Base-by-base conservation (phyloP, 345 rosid species). In the Draba incana region DNA sequence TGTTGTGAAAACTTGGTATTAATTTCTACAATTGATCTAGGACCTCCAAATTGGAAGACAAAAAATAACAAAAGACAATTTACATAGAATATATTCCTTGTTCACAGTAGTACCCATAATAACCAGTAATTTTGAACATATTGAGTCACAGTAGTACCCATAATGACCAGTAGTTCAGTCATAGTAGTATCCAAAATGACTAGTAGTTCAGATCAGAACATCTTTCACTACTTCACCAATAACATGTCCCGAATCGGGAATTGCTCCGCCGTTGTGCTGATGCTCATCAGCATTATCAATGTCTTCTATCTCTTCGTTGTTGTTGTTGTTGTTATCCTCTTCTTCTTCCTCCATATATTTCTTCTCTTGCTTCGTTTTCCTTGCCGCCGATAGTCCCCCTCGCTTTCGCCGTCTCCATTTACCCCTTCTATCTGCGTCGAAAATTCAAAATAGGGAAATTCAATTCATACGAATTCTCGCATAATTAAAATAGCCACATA, bases 331-430 rank as follows among this genome's bases (percentile, higher is more conserved):
- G 35, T 73, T 49, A 47, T 83, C 78, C 13, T 83, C 81, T 23
- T 81, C 84, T 37, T 80, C 80, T 55, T 72, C 77, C 42, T 84
- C 88, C 46, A 80, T 80, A 56, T 86, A 86, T 57, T 84, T 83
- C 37, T 70, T 80, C 39, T 83, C 82, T 46, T 76, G 91, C 66
- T 83, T 83, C 67, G 65, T 71, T 12, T 82, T 89, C 66, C 90
- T 85, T 41, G 85, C 73, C 14, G 61, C 70, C 14, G 61, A 30
- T 51, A 70, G 37, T 4, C 71, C 81, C 28, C 88, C 95, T 60
- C 95, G 79, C 85, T 80, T 84, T 61, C 88, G 78, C 78, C 90
- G 74, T 82, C 86, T 90, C 97, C 97, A 90, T 80, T 80, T 88
- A 61, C 90, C 90, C 23, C 92, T 81, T 24, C 84, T 84, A 73